Percentiles rank a stretch among this genome's conserved stretches.
phyloP scores from a whole-genome alignment of 345 rosid species.

The Leavenworthia alabamica region DNA sequence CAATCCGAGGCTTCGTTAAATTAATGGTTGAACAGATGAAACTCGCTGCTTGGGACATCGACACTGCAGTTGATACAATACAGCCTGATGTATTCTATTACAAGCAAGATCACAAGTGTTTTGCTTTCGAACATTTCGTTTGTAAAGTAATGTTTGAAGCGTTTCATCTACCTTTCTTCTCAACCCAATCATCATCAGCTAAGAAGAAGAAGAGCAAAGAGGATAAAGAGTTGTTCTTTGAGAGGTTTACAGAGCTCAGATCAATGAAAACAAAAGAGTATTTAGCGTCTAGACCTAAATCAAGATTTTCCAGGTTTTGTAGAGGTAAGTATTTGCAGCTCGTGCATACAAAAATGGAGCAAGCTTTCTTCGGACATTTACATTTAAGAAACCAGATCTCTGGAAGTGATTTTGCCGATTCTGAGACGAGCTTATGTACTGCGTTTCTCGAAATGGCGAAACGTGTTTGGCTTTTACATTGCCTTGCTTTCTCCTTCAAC shows the following conservation, averaged over 20 bases:
- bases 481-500: constrained; percentile 67
- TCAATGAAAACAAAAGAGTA: constrained; percentile 43
- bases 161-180: constrained; percentile 53
- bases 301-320: constrained; percentile 61
- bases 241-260: constrained; percentile 58
- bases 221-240: constrained; percentile 37
- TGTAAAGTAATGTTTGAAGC: constrained; percentile 70
- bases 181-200: constrained; percentile 23
- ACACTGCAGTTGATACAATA: constrained; percentile 55
- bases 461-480: constrained; percentile 80
- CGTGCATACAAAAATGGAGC: constrained; percentile 74
- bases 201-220: constrained; percentile 31
- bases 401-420: constrained; percentile 50
- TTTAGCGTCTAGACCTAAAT: constrained; percentile 47
- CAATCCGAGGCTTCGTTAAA: constrained; percentile 59
- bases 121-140: constrained; percentile 65
- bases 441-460: constrained; percentile 73
- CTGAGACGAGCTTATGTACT: constrained; percentile 45
- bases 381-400: constrained; percentile 41
- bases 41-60: constrained; percentile 62
- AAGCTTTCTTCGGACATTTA: constrained; percentile 57
- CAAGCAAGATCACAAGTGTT: constrained; percentile 67
- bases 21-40: constrained; percentile 60
- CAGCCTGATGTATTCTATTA: constrained; percentile 44
- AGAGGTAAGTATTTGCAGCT: constrained; percentile 58